These are phyloP conservation scores for Pseudomicrostroma phylloplanum DNA, from an alignment of 1,284 basidiomycete species.

Conservation along the genomic window DNA sequence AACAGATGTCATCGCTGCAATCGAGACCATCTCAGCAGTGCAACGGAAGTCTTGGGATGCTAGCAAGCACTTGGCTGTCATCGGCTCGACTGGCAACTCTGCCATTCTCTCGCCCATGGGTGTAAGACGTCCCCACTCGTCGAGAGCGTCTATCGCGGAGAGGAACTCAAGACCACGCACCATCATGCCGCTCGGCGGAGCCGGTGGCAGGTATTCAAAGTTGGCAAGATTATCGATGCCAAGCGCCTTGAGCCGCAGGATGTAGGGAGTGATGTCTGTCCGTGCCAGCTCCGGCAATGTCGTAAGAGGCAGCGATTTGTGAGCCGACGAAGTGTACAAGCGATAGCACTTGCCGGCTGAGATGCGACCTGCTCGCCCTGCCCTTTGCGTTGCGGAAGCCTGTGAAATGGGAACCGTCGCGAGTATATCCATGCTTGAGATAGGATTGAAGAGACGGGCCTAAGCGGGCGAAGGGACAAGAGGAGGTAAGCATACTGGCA, in stretches of 20 bases:
- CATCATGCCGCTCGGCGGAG: constrained; percentile 76
- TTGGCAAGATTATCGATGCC: constrained; percentile 73
- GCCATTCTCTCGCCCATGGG: constrained; percentile 57
- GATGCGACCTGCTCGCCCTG: constrained; percentile 52
- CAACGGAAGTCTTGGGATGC: constrained; percentile 75
- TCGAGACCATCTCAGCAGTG: constrained; percentile 85
- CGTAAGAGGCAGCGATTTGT: constrained; percentile 60
- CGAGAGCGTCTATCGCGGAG: constrained; percentile 55
- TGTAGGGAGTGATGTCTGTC: constrained; percentile 76
- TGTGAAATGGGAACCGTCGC: constrained; percentile 47
- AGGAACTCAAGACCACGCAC: constrained; percentile 70
- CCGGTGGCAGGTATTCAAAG: constrained; percentile 82
- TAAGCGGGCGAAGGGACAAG: not conserved
- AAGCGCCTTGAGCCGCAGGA: constrained; percentile 85
- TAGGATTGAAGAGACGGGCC: constrained; percentile 38
- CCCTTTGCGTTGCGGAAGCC: constrained; percentile 51
- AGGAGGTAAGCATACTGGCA: not conserved
- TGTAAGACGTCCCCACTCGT: constrained; percentile 55
- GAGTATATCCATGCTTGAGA: constrained; percentile 49
- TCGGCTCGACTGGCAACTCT: constrained; percentile 58
- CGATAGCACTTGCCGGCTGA: constrained; percentile 84
- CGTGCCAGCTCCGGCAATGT: constrained; percentile 85
- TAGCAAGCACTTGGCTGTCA: constrained; percentile 65
- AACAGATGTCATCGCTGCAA: constrained; percentile 83
- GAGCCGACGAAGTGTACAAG: constrained; percentile 69